Conservation (phyloP, 176 grass and related monocot genomes). For the Tillandsia leiboldiana region DNA sequence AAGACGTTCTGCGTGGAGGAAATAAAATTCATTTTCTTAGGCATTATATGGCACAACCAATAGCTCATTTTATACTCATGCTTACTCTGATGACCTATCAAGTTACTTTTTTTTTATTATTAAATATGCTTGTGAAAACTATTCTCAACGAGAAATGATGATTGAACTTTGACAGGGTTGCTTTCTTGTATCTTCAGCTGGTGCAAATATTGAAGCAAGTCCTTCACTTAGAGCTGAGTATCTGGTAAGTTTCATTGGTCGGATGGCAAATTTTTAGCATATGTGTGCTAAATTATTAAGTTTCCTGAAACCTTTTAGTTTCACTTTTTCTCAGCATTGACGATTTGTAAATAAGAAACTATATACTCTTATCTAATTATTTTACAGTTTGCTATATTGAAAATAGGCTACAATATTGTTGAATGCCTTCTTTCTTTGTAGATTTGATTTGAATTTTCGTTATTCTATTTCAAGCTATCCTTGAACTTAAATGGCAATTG, state of each 20-base stretch:
- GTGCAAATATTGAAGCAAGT: slow-evolving; percentile 36
- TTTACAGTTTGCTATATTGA: too few species aligned
- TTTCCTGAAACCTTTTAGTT: neutral
- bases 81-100: neutral
- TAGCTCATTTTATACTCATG: neutral
- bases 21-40: neutral
- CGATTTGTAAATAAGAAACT: too few species aligned
- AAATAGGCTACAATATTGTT: too few species aligned
- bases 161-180: slow-evolving; percentile 44
- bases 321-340: neutral
- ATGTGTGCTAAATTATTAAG: too few species aligned
- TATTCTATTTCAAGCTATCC: too few species aligned
- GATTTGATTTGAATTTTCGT: too few species aligned
- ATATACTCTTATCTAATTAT: too few species aligned
- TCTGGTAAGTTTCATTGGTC: slow-evolving; percentile 37
- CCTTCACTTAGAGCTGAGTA: slow-evolving; percentile 51
- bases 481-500: too few species aligned
- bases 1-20: neutral
- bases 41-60: neutral
- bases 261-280: too few species aligned
- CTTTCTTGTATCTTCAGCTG: slow-evolving; percentile 61
- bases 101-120: neutral
- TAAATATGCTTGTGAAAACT: neutral
- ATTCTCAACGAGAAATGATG: slow-evolving; percentile 2
- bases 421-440: too few species aligned